A percentile compares a stretch with the other conserved stretches of the same genome.
phyloP scores from a whole-genome alignment of 2,329 filamentous ascomycete species.

The Penicillium concentricum region DNA sequence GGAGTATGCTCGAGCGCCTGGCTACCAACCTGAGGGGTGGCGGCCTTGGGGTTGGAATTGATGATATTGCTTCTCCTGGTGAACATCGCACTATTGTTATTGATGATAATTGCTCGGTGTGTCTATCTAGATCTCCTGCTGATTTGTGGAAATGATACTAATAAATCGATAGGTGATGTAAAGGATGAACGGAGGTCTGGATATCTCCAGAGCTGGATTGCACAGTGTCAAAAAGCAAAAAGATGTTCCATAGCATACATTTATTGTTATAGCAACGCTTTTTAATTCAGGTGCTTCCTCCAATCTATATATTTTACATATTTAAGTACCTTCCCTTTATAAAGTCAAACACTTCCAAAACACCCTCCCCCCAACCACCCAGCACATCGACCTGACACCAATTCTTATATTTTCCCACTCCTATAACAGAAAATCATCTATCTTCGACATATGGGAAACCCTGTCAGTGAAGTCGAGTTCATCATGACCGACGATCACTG shows the following conservation, averaged over 20 bases:
- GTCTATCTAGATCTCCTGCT: slow-evolving; percentile 17
- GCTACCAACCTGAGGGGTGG: slow-evolving; percentile 43
- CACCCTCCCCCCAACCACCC: too few species aligned
- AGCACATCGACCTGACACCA: too few species aligned
- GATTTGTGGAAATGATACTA: slow-evolving; percentile 1
- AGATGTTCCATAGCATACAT: not conserved
- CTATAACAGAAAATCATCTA: too few species aligned
- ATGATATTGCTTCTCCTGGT: slow-evolving; percentile 26
- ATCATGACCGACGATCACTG: too few species aligned
- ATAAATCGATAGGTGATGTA: slow-evolving; percentile 34
- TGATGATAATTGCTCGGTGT: slow-evolving; percentile 48
- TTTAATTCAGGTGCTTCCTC: not conserved
- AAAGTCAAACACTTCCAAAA: too few species aligned
- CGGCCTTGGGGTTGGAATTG: slow-evolving; percentile 22
- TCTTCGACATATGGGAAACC: too few species aligned
- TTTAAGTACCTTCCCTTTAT: not conserved
- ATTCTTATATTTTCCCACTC: too few species aligned
- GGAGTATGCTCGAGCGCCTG: slow-evolving; percentile 47
- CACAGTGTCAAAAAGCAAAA: not conserved
- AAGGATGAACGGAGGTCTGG: slow-evolving; percentile 1
- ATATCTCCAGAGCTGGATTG: not conserved
- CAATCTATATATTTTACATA: not conserved
- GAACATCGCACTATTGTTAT: slow-evolving; percentile 38
- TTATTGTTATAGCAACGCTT: not conserved
- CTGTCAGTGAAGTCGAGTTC: too few species aligned